Percentiles rank a stretch among this genome's conserved stretches.
phyloP scores from a whole-genome alignment of 208 protist species.

The Leishmania braziliensis region DNA sequence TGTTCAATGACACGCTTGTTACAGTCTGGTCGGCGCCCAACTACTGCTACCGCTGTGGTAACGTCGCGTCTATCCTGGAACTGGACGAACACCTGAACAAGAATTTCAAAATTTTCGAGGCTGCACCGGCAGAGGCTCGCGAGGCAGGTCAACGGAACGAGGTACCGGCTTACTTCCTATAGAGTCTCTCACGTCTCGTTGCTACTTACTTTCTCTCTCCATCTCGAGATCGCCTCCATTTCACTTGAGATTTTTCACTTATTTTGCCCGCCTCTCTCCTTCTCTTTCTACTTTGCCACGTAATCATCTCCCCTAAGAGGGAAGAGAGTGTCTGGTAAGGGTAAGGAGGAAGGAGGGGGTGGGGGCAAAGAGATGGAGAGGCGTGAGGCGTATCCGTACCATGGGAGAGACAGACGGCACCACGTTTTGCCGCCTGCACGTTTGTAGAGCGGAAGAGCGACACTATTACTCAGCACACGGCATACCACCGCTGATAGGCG shows the following conservation, averaged over 20 bases:
- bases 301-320: neutral
- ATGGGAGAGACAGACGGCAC: neutral
- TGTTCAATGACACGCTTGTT: constrained; percentile 94
- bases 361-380: neutral
- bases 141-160: constrained; percentile 68
- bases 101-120: constrained; percentile 99
- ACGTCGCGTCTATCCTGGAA: constrained; percentile 98
- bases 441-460: too few species aligned
- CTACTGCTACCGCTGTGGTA: constrained; percentile 98
- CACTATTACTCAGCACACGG: neutral
- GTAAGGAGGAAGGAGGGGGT: neutral
- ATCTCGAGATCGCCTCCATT: neutral
- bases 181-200: constrained; percentile 7
- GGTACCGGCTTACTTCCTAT: constrained; percentile 85
- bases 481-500: neutral
- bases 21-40: constrained; percentile 97
- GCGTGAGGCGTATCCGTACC: neutral
- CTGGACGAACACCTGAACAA: constrained; percentile 97
- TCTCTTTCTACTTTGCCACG: neutral
- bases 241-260: neutral
- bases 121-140: constrained; percentile 94
- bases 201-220: neutral
- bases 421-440: neutral
- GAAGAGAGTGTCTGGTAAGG: neutral
- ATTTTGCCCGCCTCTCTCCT: neutral